These are phyloP conservation scores for Chrysoporthe puriensis DNA, from an alignment of 2,329 filamentous ascomycete genomes.

Conservation along the genomic window DNA sequence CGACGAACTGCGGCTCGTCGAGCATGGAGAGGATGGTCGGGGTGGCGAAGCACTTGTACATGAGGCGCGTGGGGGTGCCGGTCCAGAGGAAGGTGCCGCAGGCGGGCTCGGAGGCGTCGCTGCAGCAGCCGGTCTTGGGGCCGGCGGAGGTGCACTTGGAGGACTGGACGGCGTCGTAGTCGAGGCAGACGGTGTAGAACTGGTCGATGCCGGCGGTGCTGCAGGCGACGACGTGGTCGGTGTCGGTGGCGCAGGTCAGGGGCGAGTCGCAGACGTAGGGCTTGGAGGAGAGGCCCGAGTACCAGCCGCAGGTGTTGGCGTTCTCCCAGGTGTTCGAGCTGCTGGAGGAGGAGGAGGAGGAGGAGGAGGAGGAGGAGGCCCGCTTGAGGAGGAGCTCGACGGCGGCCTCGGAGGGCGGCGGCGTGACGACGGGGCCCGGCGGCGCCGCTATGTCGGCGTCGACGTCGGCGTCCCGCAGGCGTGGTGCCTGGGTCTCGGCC, in stretches of 20 bases:
- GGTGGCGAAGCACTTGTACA: conserved; percentile 41
- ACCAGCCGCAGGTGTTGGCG: conserved; percentile 36
- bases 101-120: conserved; percentile 32
- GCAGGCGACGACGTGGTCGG: conserved; percentile 42
- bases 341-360: conserved; percentile 18
- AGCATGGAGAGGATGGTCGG: conserved; percentile 39
- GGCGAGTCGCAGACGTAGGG: conserved; percentile 21
- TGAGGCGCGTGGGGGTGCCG: conserved; percentile 38
- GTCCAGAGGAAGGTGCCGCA: conserved; percentile 46
- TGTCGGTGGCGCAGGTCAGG: conserved; percentile 38
- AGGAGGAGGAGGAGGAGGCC: conserved; percentile 28
- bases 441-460: conserved; percentile 1
- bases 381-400: conserved; percentile 31
- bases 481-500: conserved; percentile 14
- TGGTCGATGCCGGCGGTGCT: conserved; percentile 35
- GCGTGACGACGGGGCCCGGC: conserved; percentile 20
- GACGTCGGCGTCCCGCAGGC: background rate
- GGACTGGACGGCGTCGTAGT: conserved; percentile 37
- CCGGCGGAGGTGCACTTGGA: conserved; percentile 37
- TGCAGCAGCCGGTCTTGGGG: conserved; percentile 43
- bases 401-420: conserved; percentile 25
- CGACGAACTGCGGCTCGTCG: conserved; percentile 40
- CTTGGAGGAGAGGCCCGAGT: conserved; percentile 32
- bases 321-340: conserved; percentile 33
- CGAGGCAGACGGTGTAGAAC: conserved; percentile 42